These are phyloP conservation scores for Ophiosphaerella korrae DNA, from an alignment of 2,329 filamentous ascomycete genomes.

Conservation along the genomic window DNA sequence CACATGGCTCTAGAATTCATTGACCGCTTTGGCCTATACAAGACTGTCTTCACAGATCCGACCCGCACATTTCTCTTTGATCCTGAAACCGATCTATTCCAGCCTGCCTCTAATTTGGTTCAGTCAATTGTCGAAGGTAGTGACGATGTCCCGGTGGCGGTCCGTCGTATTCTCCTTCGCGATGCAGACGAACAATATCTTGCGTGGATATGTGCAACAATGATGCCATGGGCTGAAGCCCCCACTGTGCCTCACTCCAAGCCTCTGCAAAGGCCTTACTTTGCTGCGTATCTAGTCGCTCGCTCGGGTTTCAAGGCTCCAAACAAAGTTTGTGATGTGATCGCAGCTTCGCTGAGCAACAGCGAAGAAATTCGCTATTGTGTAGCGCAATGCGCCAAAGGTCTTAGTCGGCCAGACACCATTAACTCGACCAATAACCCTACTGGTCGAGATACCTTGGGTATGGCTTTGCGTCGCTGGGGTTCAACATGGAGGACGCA, in stretches of 20 bases:
- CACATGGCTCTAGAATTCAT: conserved; percentile 67
- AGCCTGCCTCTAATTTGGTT: conserved; percentile 67
- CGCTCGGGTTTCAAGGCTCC: conserved; percentile 79
- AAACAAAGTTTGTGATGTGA: conserved; percentile 73
- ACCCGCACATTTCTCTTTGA: conserved; percentile 56
- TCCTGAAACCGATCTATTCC: conserved; percentile 67
- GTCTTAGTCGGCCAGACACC: conserved; percentile 53
- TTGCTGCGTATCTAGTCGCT: conserved; percentile 65
- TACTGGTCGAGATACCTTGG: conserved; percentile 65
- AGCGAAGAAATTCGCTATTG: conserved; percentile 65
- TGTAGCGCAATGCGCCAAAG: conserved; percentile 59
- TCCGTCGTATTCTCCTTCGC: conserved; percentile 57
- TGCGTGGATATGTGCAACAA: conserved; percentile 76
- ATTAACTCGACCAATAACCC: conserved; percentile 50
- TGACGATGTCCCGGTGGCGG: conserved; percentile 48
- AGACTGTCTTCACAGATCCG: conserved; percentile 75
- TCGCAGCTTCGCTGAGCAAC: conserved; percentile 69
- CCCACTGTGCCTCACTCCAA: conserved; percentile 57
- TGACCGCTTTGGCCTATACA: conserved; percentile 69
- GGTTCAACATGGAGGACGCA: conserved; percentile 75
- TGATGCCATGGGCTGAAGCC: conserved; percentile 73
- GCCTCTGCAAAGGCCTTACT: conserved; percentile 32
- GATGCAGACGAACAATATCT: conserved; percentile 70
- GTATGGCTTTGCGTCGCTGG: conserved; percentile 77
- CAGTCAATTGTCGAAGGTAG: conserved; percentile 21